Base-by-base conservation (phyloP, 2,329 filamentous ascomycete genomes). In the Capronia americana region DNA sequence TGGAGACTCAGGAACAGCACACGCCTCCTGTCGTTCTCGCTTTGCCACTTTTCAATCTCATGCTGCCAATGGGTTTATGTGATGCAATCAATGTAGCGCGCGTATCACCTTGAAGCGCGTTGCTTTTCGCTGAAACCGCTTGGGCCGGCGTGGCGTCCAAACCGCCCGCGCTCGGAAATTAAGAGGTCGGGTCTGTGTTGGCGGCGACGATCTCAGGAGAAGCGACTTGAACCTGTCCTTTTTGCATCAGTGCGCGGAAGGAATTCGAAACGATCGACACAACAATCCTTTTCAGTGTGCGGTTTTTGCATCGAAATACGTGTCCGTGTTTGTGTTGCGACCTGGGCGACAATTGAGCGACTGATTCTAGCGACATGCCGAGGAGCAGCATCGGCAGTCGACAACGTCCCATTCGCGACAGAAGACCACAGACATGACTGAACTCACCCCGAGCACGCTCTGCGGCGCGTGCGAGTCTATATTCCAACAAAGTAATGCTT, bases 391-490 rank as follows among this genome's bases (percentile, higher is more conserved):
- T 46, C 34, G 46, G 46, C n/a, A 41, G 32, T 34, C 46, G 46
- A 26, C 58, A 61, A 58, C 55, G 41, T 46, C 48, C n/a, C 50
- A 24, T 61, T 17, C 53, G 53, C 53, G 28, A 55, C 28, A 55
- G 28, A 55, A 55, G 17, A 55, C 28, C 53, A 55, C 28, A 11
- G 10, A 34, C 54, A 68, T 66, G 66, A 61, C 66, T 20, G 60
- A 68, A 54, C 38, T 70, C 24, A 68, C 48, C 2, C 57, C 65
- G 30, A 72, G 70, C 63, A 64, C 61, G 30, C 64, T 73, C 14
- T 73, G 71, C 34, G 56, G 63, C 28, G 67, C 70, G 34, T 73
- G 71, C 58, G 64, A 68, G 61, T 55, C 67, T 4, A 71, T 73
- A 14, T 73, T 73, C 62, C 56, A 70, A 44, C 57, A 55, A 51